Conservation (phyloP, 192 early-diverging fungal species). For the Backusella australiensis region DNA sequence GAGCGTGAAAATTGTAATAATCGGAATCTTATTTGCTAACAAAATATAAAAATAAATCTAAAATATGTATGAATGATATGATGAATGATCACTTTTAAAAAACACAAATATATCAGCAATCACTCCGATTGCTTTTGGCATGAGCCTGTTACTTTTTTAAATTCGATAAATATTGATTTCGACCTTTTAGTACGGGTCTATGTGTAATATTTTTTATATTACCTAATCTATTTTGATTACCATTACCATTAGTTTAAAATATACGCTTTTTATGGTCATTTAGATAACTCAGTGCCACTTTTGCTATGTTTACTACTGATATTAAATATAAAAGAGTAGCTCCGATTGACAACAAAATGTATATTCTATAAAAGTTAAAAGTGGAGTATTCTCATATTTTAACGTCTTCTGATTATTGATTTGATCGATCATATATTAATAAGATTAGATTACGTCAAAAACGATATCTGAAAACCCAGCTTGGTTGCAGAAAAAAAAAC, state of each 20-base stretch:
- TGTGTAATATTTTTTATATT: background rate
- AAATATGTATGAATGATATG: background rate
- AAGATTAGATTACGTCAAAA: background rate
- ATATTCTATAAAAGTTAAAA: background rate
- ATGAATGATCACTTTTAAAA: background rate
- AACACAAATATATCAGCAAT: background rate
- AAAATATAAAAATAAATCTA: background rate
- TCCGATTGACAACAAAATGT: background rate
- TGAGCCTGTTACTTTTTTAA: background rate
- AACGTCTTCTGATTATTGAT: background rate
- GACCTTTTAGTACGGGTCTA: background rate
- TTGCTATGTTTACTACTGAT: too few relatives aligned
- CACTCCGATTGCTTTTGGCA: background rate
- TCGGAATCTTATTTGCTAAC: background rate
- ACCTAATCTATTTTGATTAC: background rate
- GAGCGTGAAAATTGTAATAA: background rate
- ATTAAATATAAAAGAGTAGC: too few relatives aligned
- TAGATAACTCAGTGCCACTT: too few relatives aligned
- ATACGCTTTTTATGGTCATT: too few relatives aligned
- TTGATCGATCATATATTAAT: background rate
- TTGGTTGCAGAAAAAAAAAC: background rate
- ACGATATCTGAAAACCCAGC: background rate
- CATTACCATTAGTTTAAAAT: too few relatives aligned
- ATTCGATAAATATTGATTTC: background rate
- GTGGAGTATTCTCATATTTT: background rate